phyloP scores from a whole-genome alignment of 805 yeast species.

The Candida bentonensis region DNA sequence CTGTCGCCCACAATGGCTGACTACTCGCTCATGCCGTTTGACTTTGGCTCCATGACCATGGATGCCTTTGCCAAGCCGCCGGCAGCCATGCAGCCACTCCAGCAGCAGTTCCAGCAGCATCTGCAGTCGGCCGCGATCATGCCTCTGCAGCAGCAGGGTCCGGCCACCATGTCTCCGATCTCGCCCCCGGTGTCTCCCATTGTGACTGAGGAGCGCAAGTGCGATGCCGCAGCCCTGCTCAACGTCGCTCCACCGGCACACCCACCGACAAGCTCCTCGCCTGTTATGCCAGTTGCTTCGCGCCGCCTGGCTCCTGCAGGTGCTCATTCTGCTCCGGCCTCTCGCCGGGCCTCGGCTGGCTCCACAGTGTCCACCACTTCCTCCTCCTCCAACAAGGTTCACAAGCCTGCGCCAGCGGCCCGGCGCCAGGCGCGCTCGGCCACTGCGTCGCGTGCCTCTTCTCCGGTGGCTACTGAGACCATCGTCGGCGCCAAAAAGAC shows the following conservation, averaged over 20 bases:
- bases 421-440: neutral
- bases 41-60: neutral
- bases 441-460: neutral
- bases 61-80: neutral
- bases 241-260: neutral
- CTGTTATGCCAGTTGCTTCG: no score
- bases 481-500: neutral
- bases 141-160: neutral
- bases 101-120: neutral
- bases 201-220: neutral
- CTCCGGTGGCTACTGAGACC: neutral
- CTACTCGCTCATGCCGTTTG: neutral
- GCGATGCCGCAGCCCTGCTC: neutral
- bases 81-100: neutral
- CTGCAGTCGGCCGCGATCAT: neutral
- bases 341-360: neutral
- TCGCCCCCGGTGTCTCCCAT: slow-evolving; percentile 2
- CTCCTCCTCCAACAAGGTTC: neutral
- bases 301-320: no score
- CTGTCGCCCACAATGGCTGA: neutral
- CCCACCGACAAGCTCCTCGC: slow-evolving; percentile 9
- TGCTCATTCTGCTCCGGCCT: neutral
- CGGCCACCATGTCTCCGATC: neutral
- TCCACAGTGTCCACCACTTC: neutral
- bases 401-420: neutral